Conservation (phyloP, 108 stramenopile species). For the Fragilaria radians region DNA sequence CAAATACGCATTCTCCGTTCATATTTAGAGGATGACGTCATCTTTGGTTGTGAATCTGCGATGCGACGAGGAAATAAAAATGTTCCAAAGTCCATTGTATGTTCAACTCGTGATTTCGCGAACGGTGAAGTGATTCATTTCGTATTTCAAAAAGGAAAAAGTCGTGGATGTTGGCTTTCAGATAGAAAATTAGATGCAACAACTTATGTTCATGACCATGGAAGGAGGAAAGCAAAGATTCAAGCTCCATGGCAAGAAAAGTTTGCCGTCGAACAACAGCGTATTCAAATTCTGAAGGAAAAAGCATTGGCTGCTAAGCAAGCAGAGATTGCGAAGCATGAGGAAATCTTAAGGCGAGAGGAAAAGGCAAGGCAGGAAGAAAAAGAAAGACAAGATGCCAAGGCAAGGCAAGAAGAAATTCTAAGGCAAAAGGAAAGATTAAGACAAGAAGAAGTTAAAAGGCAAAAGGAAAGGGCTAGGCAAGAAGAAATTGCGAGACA, state of each 20-base stretch:
- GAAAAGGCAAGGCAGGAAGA: slow-evolving; percentile 2
- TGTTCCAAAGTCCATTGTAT: slow-evolving; percentile 30
- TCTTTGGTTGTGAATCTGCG: slow-evolving; percentile 22
- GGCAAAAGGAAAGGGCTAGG: too few species aligned
- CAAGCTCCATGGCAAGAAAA: background rate
- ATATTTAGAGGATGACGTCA: slow-evolving; percentile 48
- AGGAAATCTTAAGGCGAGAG: background rate
- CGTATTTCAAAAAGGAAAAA: slow-evolving; percentile 33
- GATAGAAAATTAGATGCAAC: slow-evolving; percentile 38
- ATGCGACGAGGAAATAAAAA: slow-evolving; percentile 23
- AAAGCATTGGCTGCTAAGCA: background rate
- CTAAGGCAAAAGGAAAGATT: background rate
- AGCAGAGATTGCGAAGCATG: slow-evolving; percentile 4
- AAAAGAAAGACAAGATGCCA: slow-evolving; percentile 5
- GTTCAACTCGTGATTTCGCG: slow-evolving; percentile 32
- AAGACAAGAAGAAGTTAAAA: too few species aligned
- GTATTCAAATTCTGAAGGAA: background rate
- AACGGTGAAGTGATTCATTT: slow-evolving; percentile 52
- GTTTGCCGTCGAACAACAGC: background rate
- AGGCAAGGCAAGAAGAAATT: background rate
- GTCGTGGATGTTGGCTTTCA: slow-evolving; percentile 47
- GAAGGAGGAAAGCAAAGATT: background rate
- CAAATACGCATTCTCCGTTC: slow-evolving; percentile 52
- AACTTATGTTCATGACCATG: slow-evolving; percentile 30
- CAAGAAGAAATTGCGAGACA: too few species aligned